Conservation (phyloP, 306 rosid genomes). For the Begonia loranthoides region DNA sequence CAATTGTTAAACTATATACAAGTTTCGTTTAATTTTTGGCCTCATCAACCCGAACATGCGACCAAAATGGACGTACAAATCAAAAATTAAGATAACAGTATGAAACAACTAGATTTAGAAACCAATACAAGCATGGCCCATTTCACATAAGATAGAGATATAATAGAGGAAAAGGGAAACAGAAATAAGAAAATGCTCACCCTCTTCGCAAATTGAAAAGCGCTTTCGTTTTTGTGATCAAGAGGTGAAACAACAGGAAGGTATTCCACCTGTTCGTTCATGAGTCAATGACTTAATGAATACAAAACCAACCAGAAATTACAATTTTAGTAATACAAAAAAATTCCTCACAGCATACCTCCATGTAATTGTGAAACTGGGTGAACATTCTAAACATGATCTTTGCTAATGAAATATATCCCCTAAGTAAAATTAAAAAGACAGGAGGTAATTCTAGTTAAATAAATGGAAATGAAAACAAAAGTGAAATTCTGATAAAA, state of each 20-base stretch:
- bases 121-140: too few relatives aligned
- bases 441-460: background rate
- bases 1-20: too few relatives aligned
- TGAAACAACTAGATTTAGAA: background rate
- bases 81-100: background rate
- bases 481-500: constrained; percentile 11
- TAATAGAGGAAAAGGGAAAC: too few relatives aligned
- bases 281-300: constrained; percentile 10
- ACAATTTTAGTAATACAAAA: constrained; percentile 6
- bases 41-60: too few relatives aligned
- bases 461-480: constrained; percentile 2
- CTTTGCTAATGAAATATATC: constrained; percentile 61
- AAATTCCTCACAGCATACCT: constrained; percentile 30
- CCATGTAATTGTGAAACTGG: constrained; percentile 91
- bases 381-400: constrained; percentile 96
- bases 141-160: too few relatives aligned
- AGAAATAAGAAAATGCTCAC: constrained; percentile 30
- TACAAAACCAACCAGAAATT: constrained; percentile 5
- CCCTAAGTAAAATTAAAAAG: constrained; percentile 30
- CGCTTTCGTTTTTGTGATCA: constrained; percentile 57
- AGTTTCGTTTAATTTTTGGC: too few relatives aligned
- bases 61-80: background rate
- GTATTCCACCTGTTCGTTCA: constrained; percentile 70
- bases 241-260: constrained; percentile 74
- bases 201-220: constrained; percentile 58